These are phyloP conservation scores for Claviceps digitariae DNA, from an alignment of 2,329 filamentous ascomycete species.

Conservation along the genomic window DNA sequence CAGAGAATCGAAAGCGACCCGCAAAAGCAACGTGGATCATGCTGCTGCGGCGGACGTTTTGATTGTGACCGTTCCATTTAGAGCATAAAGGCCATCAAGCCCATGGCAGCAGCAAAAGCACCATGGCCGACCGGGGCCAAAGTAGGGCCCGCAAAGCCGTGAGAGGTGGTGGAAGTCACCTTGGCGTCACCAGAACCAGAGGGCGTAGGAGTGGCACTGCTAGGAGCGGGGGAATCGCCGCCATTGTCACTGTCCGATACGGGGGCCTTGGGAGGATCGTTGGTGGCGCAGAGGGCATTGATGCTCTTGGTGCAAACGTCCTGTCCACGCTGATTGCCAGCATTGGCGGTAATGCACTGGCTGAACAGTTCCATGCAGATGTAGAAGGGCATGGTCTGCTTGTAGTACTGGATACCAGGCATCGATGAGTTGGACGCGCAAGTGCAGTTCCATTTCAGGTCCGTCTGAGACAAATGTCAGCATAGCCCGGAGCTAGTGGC, in stretches of 20 bases:
- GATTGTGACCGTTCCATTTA: constrained; percentile 15
- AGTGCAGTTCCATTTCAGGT: constrained; percentile 32
- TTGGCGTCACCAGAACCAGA: constrained; percentile 14
- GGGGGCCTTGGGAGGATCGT: constrained; percentile 21
- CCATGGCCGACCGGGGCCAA: constrained; percentile 31
- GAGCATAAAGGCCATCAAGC: constrained; percentile 38
- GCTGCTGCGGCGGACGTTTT: background rate
- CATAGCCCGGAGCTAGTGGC: background rate
- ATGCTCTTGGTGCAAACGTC: constrained; percentile 35
- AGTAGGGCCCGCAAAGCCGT: constrained; percentile 24
- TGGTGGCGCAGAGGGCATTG: constrained; percentile 30
- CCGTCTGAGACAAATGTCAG: constrained; percentile 15
- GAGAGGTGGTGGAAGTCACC: constrained; percentile 16
- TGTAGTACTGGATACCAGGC: constrained; percentile 40
- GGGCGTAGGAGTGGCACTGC: constrained; percentile 13
- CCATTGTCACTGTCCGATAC: constrained; percentile 9
- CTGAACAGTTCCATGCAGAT: constrained; percentile 36
- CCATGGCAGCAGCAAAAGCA: constrained; percentile 34
- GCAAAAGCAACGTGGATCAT: constrained; percentile 5
- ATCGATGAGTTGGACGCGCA: constrained; percentile 33
- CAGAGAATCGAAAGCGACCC: constrained; percentile 17
- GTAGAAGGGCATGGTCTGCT: constrained; percentile 37
- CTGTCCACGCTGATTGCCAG: constrained; percentile 29
- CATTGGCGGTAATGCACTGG: constrained; percentile 32
- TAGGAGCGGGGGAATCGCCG: constrained; percentile 12